Evolutionary conservation across 1,139 yeast species (phyloP).

Genomic region (Candida albicans): DNA sequence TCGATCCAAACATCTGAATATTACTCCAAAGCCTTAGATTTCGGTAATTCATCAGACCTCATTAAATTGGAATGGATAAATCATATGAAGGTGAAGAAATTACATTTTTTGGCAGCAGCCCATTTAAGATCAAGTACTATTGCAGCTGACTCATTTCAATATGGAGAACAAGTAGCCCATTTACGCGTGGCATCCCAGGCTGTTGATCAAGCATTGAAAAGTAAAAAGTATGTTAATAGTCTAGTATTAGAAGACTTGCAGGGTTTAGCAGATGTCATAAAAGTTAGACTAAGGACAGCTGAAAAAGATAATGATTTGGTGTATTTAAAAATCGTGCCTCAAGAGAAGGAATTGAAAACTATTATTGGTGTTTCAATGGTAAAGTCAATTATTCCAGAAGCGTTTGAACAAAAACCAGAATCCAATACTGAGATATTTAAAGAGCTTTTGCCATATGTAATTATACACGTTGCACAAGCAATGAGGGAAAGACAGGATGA

Average conservation of each 20-base stretch:
- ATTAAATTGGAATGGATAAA: conserved; percentile 65
- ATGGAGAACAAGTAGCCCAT: conserved; percentile 71
- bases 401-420: conserved; percentile 23
- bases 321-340: conserved; percentile 67
- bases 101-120: conserved; percentile 72
- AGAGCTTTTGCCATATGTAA: conserved; percentile 62
- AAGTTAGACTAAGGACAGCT: conserved; percentile 50
- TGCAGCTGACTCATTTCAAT: conserved; percentile 49
- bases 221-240: conserved; percentile 43
- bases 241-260: conserved; percentile 48
- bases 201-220: conserved; percentile 38
- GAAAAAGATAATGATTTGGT: conserved; percentile 82
- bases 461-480: conserved; percentile 68
- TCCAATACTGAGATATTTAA: conserved; percentile 31
- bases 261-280: conserved; percentile 47
- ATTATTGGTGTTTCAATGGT: conserved; percentile 59
- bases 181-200: conserved; percentile 38
- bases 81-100: conserved; percentile 55
- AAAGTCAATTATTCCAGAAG: conserved; percentile 41
- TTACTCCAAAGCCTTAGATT: conserved; percentile 49
- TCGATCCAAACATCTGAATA: conserved; percentile 61
- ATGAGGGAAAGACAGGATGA: conserved; percentile 65
- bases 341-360: conserved; percentile 37
- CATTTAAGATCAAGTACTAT: conserved; percentile 58
- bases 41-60: conserved; percentile 49